Conservation (phyloP, 352 stramenopile genomes). For the Globisporangium perplexum region DNA sequence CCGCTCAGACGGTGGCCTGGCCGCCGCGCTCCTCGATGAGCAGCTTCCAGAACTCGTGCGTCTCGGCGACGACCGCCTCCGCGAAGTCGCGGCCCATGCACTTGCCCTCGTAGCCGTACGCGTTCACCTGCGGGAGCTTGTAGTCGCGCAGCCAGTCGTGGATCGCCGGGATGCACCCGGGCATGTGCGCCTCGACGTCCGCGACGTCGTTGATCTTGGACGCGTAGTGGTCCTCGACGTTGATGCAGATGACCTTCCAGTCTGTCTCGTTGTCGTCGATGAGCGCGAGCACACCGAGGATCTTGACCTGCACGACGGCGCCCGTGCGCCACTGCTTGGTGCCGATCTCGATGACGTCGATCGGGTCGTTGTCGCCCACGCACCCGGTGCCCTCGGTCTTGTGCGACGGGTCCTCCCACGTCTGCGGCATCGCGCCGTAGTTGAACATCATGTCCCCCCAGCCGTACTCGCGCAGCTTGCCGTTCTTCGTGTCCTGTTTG, state of each 20-base stretch:
- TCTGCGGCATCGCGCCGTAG: slow-evolving; percentile 98
- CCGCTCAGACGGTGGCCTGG: slow-evolving; percentile 67
- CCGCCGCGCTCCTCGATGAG: slow-evolving; percentile 83
- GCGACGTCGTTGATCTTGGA: slow-evolving; percentile 96
- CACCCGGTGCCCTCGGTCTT: slow-evolving; percentile 77
- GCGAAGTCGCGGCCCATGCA: slow-evolving; percentile 90
- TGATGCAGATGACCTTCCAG: slow-evolving; percentile 99
- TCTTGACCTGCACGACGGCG: slow-evolving; percentile 95
- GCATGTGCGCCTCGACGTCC: slow-evolving; percentile 95
- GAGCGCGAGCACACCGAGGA: slow-evolving; percentile 97
- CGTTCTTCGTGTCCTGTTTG: slow-evolving; percentile 99
- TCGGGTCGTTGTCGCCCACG: slow-evolving; percentile 96
- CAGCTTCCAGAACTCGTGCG: slow-evolving; percentile 88
- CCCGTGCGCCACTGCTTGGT: slow-evolving; percentile 91
- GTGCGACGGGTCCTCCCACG: slow-evolving; percentile 97
- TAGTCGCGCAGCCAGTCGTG: slow-evolving; percentile 99
- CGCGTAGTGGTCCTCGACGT: slow-evolving; percentile 95
- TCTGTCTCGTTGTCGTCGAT: slow-evolving; percentile 99
- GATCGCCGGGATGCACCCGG: slow-evolving; percentile 89
- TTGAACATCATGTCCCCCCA: slow-evolving; percentile 99
- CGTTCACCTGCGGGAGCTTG: slow-evolving; percentile 99
- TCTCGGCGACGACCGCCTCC: slow-evolving; percentile 78
- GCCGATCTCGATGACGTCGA: slow-evolving; percentile 99
- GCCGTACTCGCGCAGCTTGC: slow-evolving; percentile 93
- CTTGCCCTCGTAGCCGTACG: slow-evolving; percentile 98